These are phyloP conservation scores for Podospora didyma DNA, from an alignment of 495 filamentous ascomycete genomes.

Conservation along the genomic window DNA sequence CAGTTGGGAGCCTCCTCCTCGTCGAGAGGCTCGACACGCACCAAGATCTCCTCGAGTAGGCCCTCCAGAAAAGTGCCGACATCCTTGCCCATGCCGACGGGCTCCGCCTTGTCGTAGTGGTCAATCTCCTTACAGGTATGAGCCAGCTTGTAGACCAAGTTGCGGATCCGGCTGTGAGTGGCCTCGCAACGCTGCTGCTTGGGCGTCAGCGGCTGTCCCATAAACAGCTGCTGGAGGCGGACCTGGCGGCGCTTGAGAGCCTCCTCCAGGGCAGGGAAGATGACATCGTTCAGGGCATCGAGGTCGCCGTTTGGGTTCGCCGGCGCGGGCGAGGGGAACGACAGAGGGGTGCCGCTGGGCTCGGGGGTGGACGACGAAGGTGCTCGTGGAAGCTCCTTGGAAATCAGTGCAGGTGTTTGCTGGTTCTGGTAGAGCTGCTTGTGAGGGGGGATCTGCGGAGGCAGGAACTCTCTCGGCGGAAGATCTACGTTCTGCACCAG, in stretches of 20 bases:
- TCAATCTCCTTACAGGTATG: slow-evolving; percentile 83
- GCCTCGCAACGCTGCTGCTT: slow-evolving; percentile 62
- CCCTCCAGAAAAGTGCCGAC: slow-evolving; percentile 85
- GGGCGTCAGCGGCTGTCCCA: slow-evolving; percentile 38
- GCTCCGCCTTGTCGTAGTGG: slow-evolving; percentile 71
- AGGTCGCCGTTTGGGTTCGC: slow-evolving; percentile 45
- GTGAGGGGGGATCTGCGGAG: slow-evolving; percentile 4
- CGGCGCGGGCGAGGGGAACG: slow-evolving; percentile 44
- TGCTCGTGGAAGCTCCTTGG: slow-evolving; percentile 20
- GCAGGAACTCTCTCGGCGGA: too few relatives aligned
- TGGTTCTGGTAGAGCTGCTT: slow-evolving; percentile 2
- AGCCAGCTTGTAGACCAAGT: slow-evolving; percentile 70
- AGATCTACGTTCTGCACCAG: too few relatives aligned
- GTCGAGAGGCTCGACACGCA: slow-evolving; percentile 80
- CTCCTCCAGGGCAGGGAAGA: slow-evolving; percentile 85
- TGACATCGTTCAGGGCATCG: slow-evolving; percentile 71
- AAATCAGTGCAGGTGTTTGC: slow-evolving; percentile 11
- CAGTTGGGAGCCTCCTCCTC: slow-evolving; percentile 49
- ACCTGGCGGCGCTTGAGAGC: slow-evolving; percentile 77
- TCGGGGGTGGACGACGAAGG: slow-evolving; percentile 12
- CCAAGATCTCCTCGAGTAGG: slow-evolving; percentile 90
- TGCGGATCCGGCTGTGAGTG: slow-evolving; percentile 76
- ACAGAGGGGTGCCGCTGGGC: slow-evolving; percentile 4
- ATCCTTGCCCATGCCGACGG: slow-evolving; percentile 87
- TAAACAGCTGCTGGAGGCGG: slow-evolving; percentile 52